These are phyloP conservation scores for Cytospora piceicola DNA, from an alignment of 2,329 filamentous ascomycete genomes.

Conservation along the genomic window DNA sequence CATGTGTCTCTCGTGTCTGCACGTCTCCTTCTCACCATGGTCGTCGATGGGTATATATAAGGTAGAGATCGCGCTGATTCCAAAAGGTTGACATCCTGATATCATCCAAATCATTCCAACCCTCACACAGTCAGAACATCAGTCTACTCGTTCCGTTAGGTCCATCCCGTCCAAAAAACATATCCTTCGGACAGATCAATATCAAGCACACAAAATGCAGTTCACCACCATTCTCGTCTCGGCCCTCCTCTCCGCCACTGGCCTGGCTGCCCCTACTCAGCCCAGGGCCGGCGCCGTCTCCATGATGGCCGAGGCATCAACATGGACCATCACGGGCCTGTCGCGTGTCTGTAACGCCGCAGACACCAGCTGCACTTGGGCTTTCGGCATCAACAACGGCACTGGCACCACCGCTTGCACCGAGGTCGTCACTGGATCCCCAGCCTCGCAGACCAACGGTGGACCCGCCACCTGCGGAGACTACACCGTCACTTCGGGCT, in stretches of 20 bases:
- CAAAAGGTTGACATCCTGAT: neutral
- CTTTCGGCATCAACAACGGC: conserved; percentile 46
- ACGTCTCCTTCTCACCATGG: conserved; percentile 1
- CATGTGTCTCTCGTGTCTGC: conserved; percentile 11
- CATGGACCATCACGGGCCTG: conserved; percentile 47
- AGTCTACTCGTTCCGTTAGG: neutral
- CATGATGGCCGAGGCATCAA: conserved; percentile 37
- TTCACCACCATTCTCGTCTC: conserved; percentile 37
- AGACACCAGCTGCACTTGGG: conserved; percentile 47
- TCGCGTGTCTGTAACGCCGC: conserved; percentile 45
- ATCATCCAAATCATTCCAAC: conserved; percentile 5
- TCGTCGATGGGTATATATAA: conserved; percentile 18
- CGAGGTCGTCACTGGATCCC: conserved; percentile 40
- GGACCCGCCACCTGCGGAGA: conserved; percentile 46
- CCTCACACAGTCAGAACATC: conserved; percentile 4
- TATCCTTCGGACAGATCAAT: neutral
- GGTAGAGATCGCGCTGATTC: conserved; percentile 6
- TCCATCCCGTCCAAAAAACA: conserved; percentile 3
- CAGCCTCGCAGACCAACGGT: conserved; percentile 45
- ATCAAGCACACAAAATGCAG: conserved; percentile 41
- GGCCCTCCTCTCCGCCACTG: conserved; percentile 35
- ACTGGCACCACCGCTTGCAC: conserved; percentile 40
- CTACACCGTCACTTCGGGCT: conserved; percentile 57
- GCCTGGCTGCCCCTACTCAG: conserved; percentile 35
- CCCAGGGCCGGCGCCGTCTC: conserved; percentile 35